Conservation (phyloP, 2,329 filamentous ascomycete species). For the Clonostachys chloroleuca region DNA sequence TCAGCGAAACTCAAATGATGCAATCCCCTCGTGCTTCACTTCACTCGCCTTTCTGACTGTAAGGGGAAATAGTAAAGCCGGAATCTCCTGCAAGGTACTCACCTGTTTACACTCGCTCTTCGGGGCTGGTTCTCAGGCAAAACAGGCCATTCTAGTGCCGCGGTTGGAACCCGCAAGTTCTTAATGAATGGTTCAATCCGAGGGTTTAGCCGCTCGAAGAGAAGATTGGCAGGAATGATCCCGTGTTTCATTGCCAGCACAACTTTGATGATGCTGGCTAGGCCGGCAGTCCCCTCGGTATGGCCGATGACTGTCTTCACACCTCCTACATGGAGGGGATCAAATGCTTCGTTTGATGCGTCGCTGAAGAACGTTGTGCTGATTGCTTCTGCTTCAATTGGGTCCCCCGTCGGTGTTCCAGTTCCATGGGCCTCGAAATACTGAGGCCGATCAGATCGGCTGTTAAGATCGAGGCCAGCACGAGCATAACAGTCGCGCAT, state of each 20-base stretch:
- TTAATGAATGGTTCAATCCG: slow-evolving; percentile 10
- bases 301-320: slow-evolving; percentile 33
- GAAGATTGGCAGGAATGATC: slow-evolving; percentile 42
- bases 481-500: slow-evolving; percentile 29
- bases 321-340: slow-evolving; percentile 13
- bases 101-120: slow-evolving; percentile 11
- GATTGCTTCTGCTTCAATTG: slow-evolving; percentile 21
- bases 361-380: slow-evolving; percentile 34
- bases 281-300: slow-evolving; percentile 43
- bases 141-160: slow-evolving; percentile 4
- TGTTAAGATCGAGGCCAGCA: slow-evolving; percentile 25
- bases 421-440: slow-evolving; percentile 48
- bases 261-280: slow-evolving; percentile 48
- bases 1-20: slow-evolving; percentile 7
- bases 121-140: background rate
- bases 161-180: slow-evolving; percentile 5
- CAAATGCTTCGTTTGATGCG: slow-evolving; percentile 4
- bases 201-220: slow-evolving; percentile 41
- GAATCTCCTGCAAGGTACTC: too few relatives aligned
- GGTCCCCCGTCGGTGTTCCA: slow-evolving; percentile 22
- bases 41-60: too few relatives aligned
- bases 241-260: slow-evolving; percentile 44
- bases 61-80: too few relatives aligned
- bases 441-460: slow-evolving; percentile 10
- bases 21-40: background rate